These are phyloP conservation scores for Dothideomycetes sp. DNA, from an alignment of 2,329 filamentous ascomycete genomes.

Conservation along the genomic window DNA sequence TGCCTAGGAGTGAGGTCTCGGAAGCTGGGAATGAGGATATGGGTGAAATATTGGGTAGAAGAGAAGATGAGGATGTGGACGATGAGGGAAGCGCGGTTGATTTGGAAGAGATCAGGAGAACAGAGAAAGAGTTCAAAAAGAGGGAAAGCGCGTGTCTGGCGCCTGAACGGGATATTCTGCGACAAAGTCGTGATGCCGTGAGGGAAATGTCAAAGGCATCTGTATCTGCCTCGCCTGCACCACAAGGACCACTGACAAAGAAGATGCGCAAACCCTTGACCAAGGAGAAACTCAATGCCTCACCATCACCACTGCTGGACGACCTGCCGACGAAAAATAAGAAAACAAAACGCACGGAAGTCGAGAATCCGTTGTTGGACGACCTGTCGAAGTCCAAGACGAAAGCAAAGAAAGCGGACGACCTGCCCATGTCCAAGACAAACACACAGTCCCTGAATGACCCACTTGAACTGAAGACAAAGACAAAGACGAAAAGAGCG, in stretches of 20 bases:
- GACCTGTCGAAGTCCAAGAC: neutral
- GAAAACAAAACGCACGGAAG: neutral
- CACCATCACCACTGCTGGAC: too few relatives aligned
- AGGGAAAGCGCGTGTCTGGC: conserved; percentile 1
- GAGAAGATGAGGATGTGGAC: conserved; percentile 18
- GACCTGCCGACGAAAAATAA: too few relatives aligned
- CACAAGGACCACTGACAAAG: neutral
- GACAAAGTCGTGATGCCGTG: conserved; percentile 10
- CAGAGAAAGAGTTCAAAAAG: conserved; percentile 6
- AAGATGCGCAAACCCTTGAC: neutral
- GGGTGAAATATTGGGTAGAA: conserved; percentile 28
- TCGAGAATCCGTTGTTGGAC: neutral
- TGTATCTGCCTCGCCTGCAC: neutral
- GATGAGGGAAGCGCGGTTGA: conserved; percentile 1
- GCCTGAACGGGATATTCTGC: conserved; percentile 7
- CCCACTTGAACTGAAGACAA: conserved; percentile 11
- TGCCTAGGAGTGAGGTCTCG: conserved; percentile 12
- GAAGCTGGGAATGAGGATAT: conserved; percentile 14
- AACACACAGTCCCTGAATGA: neutral
- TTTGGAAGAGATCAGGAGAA: neutral
- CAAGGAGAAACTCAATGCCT: conserved; percentile 6
- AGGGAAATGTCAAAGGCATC: conserved; percentile 4
- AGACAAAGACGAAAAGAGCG: conserved; percentile 19
- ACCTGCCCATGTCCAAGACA: neutral
- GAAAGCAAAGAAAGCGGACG: conserved; percentile 1